A percentile compares a stretch with the other conserved stretches of the same genome.
Evolutionary conservation across 495 filamentous ascomycete species (phyloP).

Genomic region (Clohesyomyces aquaticus): DNA sequence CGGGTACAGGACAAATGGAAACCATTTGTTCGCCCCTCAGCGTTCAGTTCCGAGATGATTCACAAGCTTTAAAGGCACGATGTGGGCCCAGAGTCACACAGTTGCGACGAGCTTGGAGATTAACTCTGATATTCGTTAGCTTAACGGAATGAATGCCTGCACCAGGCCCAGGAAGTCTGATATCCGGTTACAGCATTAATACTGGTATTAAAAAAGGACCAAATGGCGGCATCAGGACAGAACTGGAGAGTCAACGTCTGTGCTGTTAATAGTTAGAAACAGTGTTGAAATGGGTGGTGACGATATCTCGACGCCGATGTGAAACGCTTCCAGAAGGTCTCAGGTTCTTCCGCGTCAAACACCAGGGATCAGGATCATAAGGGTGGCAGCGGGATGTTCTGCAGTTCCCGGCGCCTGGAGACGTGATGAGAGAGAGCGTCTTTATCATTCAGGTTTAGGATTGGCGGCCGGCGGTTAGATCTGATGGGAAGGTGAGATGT

Average conservation of each 20-base stretch:
- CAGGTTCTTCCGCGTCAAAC: conserved; percentile 32
- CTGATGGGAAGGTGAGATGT: conserved; percentile 1
- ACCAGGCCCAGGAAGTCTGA: conserved; percentile 12
- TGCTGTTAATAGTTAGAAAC: conserved; percentile 12
- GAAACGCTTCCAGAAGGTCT: conserved; percentile 38
- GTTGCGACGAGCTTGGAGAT: conserved; percentile 3
- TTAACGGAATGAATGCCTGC: background rate
- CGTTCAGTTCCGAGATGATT: background rate
- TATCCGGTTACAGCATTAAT: conserved; percentile 29
- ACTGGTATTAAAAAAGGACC: conserved; percentile 24
- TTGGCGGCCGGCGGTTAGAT: background rate
- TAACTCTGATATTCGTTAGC: background rate
- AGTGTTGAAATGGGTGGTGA: conserved; percentile 12
- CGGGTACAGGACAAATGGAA: background rate
- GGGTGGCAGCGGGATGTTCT: background rate
- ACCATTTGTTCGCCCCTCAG: background rate
- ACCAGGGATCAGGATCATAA: conserved; percentile 1
- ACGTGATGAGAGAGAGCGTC: conserved; percentile 7
- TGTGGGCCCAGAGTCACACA: background rate
- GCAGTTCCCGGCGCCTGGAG: conserved; percentile 17
- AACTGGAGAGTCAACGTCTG: conserved; percentile 14
- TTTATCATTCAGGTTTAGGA: conserved; percentile 5
- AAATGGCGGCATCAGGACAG: conserved; percentile 14
- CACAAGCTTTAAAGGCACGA: background rate
- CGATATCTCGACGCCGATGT: background rate